Conservation (phyloP, 768 basidiomycete genomes). For the Lyophyllum semitale region DNA sequence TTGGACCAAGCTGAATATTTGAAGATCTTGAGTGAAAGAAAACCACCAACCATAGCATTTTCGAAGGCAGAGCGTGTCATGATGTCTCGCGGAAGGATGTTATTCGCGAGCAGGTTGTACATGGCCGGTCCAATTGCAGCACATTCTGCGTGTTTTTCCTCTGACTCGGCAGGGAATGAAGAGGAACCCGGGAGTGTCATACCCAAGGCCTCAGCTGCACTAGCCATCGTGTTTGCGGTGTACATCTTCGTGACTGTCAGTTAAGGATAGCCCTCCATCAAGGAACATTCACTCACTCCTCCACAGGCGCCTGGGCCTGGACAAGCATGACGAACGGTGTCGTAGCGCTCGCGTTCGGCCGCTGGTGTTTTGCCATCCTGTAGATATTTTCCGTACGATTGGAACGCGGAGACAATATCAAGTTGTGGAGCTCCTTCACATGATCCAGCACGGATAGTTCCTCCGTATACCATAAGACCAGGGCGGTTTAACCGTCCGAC, state of each 20-base stretch:
- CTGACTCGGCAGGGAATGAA: conserved; percentile 91
- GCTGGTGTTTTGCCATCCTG: conserved; percentile 82
- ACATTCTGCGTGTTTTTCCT: conserved; percentile 87
- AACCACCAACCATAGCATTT: conserved; percentile 83
- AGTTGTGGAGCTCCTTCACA: conserved; percentile 87
- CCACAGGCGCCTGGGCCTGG: conserved; percentile 99
- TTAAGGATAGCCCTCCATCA: not conserved
- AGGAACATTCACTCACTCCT: conserved; percentile 62
- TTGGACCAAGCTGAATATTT: not conserved
- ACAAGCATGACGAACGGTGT: conserved; percentile 90
- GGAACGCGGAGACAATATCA: conserved; percentile 97
- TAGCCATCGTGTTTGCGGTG: conserved; percentile 98
- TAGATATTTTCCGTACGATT: conserved; percentile 93
- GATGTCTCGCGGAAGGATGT: conserved; percentile 91
- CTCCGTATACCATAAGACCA: conserved; percentile 97
- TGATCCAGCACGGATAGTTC: conserved; percentile 89
- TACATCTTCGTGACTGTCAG: conserved; percentile 71
- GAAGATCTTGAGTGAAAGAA: not conserved
- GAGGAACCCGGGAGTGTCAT: conserved; percentile 98
- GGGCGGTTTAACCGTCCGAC: conserved; percentile 96
- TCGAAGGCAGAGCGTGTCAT: conserved; percentile 98
- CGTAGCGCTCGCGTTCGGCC: conserved; percentile 83
- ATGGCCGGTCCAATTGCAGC: conserved; percentile 79
- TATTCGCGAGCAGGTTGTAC: conserved; percentile 84
- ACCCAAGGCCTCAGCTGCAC: conserved; percentile 90